Evolutionary conservation across 2,329 filamentous ascomycete genomes (phyloP).

Genomic region (Pestalotiopsis sp.): DNA sequence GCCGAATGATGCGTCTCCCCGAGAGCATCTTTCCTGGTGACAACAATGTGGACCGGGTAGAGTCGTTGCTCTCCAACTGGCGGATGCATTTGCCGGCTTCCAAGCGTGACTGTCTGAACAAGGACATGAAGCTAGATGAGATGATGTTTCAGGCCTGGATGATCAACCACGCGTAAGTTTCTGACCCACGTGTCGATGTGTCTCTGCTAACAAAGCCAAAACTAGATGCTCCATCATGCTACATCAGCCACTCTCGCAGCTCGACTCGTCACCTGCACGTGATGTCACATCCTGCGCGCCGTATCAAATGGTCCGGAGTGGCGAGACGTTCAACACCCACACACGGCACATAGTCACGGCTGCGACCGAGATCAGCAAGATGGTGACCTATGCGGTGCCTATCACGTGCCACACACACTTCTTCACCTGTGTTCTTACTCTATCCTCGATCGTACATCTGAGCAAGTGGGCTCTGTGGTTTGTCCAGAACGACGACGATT

Average conservation of each 20-base stretch:
- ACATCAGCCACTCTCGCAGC: conserved; percentile 76
- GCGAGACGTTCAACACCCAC: conserved; percentile 62
- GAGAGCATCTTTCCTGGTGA: conserved; percentile 53
- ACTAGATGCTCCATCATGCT: conserved; percentile 67
- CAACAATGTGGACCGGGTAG: conserved; percentile 51
- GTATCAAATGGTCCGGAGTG: conserved; percentile 50
- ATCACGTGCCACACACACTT: conserved; percentile 78
- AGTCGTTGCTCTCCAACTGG: conserved; percentile 68
- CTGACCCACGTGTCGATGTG: not conserved
- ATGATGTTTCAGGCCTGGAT: conserved; percentile 91
- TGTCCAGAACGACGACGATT: conserved; percentile 62
- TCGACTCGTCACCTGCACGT: conserved; percentile 61
- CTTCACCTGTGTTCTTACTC: conserved; percentile 77
- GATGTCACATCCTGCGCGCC: conserved; percentile 67
- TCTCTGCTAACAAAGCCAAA: not conserved
- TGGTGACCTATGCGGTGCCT: conserved; percentile 72
- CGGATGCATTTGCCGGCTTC: conserved; percentile 72
- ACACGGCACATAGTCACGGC: conserved; percentile 79
- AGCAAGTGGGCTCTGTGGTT: conserved; percentile 73
- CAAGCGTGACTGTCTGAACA: conserved; percentile 69
- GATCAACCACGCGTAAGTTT: conserved; percentile 62
- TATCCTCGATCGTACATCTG: conserved; percentile 79
- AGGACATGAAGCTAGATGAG: conserved; percentile 75
- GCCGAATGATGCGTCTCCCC: conserved; percentile 66
- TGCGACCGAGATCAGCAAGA: conserved; percentile 73